Evolutionary conservation across 2,329 filamentous ascomycete species (phyloP).

Genomic region (Apiospora koreana): DNA sequence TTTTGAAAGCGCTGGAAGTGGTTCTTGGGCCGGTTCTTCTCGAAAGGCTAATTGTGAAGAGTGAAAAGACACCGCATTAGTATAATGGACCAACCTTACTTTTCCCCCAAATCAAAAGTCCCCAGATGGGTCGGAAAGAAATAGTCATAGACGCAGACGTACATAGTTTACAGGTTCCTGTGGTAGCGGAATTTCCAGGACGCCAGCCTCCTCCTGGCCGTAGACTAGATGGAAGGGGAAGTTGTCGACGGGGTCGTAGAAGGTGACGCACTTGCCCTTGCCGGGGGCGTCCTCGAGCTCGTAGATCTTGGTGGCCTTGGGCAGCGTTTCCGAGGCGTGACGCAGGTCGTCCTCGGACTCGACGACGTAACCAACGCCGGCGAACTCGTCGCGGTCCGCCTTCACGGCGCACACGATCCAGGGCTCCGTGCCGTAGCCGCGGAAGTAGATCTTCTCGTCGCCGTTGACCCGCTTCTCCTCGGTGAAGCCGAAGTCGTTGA

Average conservation of each 20-base stretch:
- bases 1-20: slow-evolving; percentile 54
- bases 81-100: neutral
- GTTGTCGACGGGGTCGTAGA: slow-evolving; percentile 54
- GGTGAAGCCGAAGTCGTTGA: slow-evolving; percentile 50
- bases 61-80: neutral
- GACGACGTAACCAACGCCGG: slow-evolving; percentile 59
- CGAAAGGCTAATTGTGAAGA: slow-evolving; percentile 34
- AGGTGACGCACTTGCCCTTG: slow-evolving; percentile 52
- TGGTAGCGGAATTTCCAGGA: slow-evolving; percentile 39
- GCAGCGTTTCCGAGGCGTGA: slow-evolving; percentile 47
- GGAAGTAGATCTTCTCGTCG: slow-evolving; percentile 55
- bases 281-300: slow-evolving; percentile 52
- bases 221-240: slow-evolving; percentile 60
- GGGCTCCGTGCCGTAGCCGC: slow-evolving; percentile 62
- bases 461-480: slow-evolving; percentile 39
- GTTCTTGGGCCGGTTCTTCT: slow-evolving; percentile 50
- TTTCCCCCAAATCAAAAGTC: neutral
- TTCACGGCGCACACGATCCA: slow-evolving; percentile 58
- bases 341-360: slow-evolving; percentile 57
- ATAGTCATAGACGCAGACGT: slow-evolving; percentile 14
- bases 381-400: slow-evolving; percentile 51
- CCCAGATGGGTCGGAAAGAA: too few relatives aligned
- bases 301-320: slow-evolving; percentile 48
- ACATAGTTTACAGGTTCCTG: slow-evolving; percentile 48
- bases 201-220: slow-evolving; percentile 47